Percentiles rank a stretch among this genome's conserved stretches.
These are phyloP conservation scores for Calendula officinalis DNA, from an alignment of 129 eudicot species.

Conservation along the genomic window DNA sequence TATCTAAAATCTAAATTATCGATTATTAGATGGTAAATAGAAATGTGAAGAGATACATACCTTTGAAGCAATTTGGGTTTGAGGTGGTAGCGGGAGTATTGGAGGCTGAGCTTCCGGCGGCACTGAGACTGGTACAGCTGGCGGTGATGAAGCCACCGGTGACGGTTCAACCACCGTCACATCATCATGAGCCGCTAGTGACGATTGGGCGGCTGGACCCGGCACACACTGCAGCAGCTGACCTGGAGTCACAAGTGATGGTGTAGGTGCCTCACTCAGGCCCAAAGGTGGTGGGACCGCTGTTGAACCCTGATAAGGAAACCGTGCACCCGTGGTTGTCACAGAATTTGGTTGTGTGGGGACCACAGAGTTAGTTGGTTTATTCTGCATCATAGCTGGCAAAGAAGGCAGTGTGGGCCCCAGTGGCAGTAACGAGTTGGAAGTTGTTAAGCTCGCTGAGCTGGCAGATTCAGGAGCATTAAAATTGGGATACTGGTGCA, in stretches of 20 bases:
- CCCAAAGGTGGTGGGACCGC: conserved; percentile 40
- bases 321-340: conserved; percentile 39
- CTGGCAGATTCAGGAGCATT: conserved; percentile 36
- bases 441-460: conserved; percentile 32
- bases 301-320: conserved; percentile 38
- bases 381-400: conserved; percentile 36
- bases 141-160: conserved; percentile 41
- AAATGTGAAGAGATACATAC: conserved; percentile 28
- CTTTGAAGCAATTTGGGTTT: conserved; percentile 48
- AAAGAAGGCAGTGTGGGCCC: conserved; percentile 48
- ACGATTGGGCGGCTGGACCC: conserved; percentile 36
- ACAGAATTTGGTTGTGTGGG: conserved; percentile 21
- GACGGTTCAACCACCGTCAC: conserved; percentile 66
- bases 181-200: conserved; percentile 41
- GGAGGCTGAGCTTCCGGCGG: conserved; percentile 79
- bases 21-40: background rate
- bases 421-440: conserved; percentile 43
- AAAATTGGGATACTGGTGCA: conserved; percentile 57
- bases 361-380: conserved; percentile 34
- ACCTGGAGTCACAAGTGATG: conserved; percentile 71
- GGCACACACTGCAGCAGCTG: conserved; percentile 66
- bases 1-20: too few species aligned
- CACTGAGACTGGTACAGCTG: conserved; percentile 30
- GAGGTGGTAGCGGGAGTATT: conserved; percentile 69
- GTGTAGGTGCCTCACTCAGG: conserved; percentile 45